Evolutionary conservation across 2,329 filamentous ascomycete genomes (phyloP).

Genomic region (Leptosphaerulina australis): DNA sequence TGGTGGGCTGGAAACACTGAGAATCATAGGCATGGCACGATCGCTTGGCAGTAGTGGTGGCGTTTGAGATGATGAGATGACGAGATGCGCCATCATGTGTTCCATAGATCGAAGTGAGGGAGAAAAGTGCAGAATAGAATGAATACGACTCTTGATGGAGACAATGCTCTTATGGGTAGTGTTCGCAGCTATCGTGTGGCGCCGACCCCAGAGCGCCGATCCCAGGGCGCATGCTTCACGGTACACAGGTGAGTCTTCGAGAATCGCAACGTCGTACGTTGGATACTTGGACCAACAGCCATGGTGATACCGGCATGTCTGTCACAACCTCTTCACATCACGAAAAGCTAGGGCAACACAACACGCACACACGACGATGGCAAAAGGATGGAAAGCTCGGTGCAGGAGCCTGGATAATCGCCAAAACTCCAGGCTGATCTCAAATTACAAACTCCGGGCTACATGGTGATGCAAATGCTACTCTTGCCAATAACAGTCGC

Average conservation of each 20-base stretch:
- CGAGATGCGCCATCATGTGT: not conserved
- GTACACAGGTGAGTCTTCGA: not conserved
- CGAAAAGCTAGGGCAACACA: not conserved
- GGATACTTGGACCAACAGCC: not conserved
- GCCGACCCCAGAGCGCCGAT: no score
- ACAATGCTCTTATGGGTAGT: not conserved
- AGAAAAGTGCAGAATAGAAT: not conserved
- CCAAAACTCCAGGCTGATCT: conserved; percentile 12
- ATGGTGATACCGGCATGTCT: not conserved
- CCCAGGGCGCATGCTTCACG: no score
- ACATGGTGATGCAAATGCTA: conserved; percentile 11
- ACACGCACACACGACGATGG: not conserved
- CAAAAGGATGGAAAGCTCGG: not conserved
- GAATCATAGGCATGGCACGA: not conserved
- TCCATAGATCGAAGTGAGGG: not conserved
- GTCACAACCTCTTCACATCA: conserved; percentile 1
- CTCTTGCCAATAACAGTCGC: conserved; percentile 13
- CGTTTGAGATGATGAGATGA: not conserved
- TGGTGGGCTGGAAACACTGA: not conserved
- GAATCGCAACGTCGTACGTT: conserved; percentile 6
- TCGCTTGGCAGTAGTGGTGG: not conserved
- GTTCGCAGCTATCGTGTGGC: no score
- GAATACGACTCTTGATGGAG: not conserved
- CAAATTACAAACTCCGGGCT: conserved; percentile 15
- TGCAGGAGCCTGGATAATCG: not conserved